Conservation (phyloP, 2,329 filamentous ascomycete genomes). For the Coniella vitis region DNA sequence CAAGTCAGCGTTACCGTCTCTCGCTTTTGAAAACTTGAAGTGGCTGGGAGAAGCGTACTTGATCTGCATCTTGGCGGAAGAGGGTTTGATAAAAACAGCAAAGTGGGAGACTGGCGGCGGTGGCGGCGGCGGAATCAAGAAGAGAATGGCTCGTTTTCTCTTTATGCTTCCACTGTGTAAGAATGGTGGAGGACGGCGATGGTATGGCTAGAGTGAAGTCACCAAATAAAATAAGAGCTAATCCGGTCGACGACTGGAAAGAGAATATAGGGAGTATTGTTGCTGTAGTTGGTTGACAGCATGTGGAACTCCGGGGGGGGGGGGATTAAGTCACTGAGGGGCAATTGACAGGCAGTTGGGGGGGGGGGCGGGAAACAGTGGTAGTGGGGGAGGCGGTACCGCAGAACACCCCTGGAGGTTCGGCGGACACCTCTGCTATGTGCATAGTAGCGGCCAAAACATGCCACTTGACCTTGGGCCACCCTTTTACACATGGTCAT, state of each 20-base stretch:
- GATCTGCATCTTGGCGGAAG: slow-evolving; percentile 38
- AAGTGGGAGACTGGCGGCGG: no score
- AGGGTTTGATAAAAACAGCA: no score
- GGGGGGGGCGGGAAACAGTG: background rate
- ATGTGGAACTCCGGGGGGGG: background rate
- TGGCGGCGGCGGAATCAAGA: no score
- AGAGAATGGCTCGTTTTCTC: no score
- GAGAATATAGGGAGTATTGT: slow-evolving; percentile 21
- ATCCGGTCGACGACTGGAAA: background rate
- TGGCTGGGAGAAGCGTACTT: slow-evolving; percentile 34
- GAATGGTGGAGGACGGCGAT: no score
- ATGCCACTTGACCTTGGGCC: no score
- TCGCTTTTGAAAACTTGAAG: background rate
- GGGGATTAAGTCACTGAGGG: slow-evolving; percentile 13
- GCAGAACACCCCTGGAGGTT: background rate
- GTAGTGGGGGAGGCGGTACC: background rate
- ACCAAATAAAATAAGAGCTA: background rate
- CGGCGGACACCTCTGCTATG: background rate
- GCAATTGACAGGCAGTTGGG: background rate
- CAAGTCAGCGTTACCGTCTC: background rate
- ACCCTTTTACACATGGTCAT: no score
- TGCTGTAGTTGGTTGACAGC: background rate
- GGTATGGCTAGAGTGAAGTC: no score
- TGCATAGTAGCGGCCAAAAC: no score
- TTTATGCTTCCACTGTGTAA: no score